phyloP scores from a whole-genome alignment of 257 asterid species.

The Penstemon newberryi region DNA sequence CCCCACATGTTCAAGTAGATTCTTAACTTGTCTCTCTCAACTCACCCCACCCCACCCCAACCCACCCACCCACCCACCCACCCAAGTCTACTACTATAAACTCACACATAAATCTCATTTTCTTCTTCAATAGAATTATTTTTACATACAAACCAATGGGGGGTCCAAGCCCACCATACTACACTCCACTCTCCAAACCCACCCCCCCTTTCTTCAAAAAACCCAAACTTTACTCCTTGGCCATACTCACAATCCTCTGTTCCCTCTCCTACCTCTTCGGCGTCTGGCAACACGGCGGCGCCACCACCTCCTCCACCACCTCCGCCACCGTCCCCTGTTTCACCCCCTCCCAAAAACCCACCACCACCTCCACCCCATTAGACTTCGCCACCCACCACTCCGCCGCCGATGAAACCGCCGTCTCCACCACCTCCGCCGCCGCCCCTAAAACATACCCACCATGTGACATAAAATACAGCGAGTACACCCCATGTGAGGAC shows the following conservation, averaged over 20 bases:
- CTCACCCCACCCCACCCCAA: not conserved
- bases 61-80: not conserved
- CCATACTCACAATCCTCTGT: constrained; percentile 49
- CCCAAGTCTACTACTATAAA: not conserved
- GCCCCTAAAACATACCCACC: constrained; percentile 41
- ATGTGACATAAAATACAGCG: constrained; percentile 56
- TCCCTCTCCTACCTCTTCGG: constrained; percentile 65
- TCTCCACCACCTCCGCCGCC: constrained; percentile 3
- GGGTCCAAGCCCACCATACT: constrained; percentile 52
- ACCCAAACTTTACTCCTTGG: constrained; percentile 41
- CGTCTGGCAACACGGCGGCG: constrained; percentile 49
- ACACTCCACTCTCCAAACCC: constrained; percentile 63
- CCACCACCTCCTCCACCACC: constrained; percentile 19
- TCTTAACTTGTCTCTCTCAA: constrained; percentile 27
- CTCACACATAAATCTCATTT: not conserved
- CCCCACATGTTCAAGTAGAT: constrained; percentile 25
- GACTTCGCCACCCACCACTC: constrained; percentile 27
- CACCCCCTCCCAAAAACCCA: constrained; percentile 4
- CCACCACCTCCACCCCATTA: not conserved
- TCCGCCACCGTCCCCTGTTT: constrained; percentile 20
- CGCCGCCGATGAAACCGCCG: constrained; percentile 22
- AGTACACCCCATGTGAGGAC: constrained; percentile 91
- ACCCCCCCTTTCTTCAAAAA: constrained; percentile 33
- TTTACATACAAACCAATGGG: constrained; percentile 42
- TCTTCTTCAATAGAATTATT: not conserved